phyloP scores from a whole-genome alignment of 2,329 filamentous ascomycete species.

The Aaosphaeria arxii region DNA sequence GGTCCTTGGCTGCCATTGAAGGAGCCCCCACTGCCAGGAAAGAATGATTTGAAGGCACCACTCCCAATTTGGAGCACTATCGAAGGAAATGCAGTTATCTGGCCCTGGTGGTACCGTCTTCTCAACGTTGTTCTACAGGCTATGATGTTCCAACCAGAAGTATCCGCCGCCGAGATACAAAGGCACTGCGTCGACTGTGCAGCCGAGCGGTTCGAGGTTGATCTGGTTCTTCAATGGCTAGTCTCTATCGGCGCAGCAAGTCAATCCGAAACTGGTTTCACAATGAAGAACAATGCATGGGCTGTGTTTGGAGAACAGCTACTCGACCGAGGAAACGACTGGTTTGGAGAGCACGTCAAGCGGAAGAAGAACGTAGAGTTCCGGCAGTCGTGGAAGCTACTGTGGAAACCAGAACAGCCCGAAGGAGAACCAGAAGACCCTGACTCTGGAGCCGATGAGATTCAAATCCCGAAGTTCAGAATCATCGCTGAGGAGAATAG shows the following conservation, averaged over 20 bases:
- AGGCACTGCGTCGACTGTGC: slow-evolving; percentile 30
- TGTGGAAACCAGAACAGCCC: not conserved
- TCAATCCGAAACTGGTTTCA: slow-evolving; percentile 16
- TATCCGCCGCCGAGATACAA: slow-evolving; percentile 48
- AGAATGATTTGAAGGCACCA: slow-evolving; percentile 40
- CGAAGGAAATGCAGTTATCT: slow-evolving; percentile 55
- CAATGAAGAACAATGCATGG: slow-evolving; percentile 21
- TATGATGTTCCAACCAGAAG: slow-evolving; percentile 60
- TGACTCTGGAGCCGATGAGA: too few species aligned
- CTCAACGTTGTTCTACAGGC: slow-evolving; percentile 62
- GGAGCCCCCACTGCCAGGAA: slow-evolving; percentile 25
- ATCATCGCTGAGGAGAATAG: too few species aligned
- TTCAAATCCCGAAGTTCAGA: too few species aligned
- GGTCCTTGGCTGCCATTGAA: slow-evolving; percentile 17
- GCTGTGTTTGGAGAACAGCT: slow-evolving; percentile 31
- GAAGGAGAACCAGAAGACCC: too few species aligned
- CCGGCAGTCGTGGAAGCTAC: not conserved
- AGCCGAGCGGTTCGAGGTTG: slow-evolving; percentile 29
- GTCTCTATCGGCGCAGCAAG: slow-evolving; percentile 19
- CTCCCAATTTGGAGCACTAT: slow-evolving; percentile 73
- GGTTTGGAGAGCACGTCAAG: slow-evolving; percentile 29
- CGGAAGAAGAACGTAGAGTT: slow-evolving; percentile 9
- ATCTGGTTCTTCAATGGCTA: slow-evolving; percentile 31
- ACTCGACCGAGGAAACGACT: slow-evolving; percentile 23
- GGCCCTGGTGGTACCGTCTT: slow-evolving; percentile 62